Base-by-base conservation (phyloP, 192 early-diverging fungal species). In the Linnemannia elongata region DNA sequence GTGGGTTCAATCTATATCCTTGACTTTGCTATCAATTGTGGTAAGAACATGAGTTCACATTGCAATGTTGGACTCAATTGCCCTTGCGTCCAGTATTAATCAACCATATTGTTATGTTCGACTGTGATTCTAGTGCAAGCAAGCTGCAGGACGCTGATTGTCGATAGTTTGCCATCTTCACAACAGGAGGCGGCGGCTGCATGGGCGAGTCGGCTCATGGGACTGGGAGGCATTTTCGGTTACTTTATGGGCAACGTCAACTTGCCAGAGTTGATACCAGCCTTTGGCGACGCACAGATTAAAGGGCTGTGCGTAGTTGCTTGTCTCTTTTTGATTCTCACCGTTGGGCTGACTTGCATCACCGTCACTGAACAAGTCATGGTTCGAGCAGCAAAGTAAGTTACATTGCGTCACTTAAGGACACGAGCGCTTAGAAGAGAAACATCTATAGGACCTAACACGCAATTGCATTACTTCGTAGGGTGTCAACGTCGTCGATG, bases 11-110 rank as follows among this genome's bases (percentile, higher is more conserved):
- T 99, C 75, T 99, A 97, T 83, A 76, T 95, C 15, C 88, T 99
- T 30, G 98, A 99, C 91, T 99, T 99, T 91, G 93, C 96, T 6
- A 93, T 99, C 66, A 99, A 99, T 83, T 93, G 93, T 60, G 92
- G 92, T 93, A 89, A 86, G 88, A 2, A 27, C 4, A 9, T 1
- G 36, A 35, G 38, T 66, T 70, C 35, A 39, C 9, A 39, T 36
- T 52, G n/a, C 20, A 57, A 1, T 36, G 33, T 6, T 35, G 74
- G 12, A 60, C 10, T 17, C 38, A 6, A 41, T 60, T 15, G 33
- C 18, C 39, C 5, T 44, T 39, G 55, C 27, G 15, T 4, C 38
- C 24, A 30, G 60, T 6, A 39, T 17, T 24, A 2, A 13, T 20
- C 22, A 55, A 54, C 30, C n/a, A 60, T 82, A 33, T 54, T 39